phyloP scores from a whole-genome alignment of 106 monocot species.

The Dendrobium officinale region DNA sequence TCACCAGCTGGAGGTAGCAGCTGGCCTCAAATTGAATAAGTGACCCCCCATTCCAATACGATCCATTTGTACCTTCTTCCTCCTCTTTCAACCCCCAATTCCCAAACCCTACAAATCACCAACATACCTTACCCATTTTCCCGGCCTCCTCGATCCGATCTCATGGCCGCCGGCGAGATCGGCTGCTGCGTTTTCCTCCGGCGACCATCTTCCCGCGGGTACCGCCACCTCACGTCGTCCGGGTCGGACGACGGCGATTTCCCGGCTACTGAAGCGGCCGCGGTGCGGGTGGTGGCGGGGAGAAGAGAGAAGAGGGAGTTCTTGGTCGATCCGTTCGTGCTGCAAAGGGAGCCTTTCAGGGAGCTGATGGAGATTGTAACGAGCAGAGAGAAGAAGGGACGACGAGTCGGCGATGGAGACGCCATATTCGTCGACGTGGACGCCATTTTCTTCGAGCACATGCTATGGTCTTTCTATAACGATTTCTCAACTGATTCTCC shows the following conservation, averaged over 20 bases:
- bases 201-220: conserved; percentile 36
- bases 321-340: conserved; percentile 46
- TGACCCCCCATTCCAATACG: too few relatives aligned
- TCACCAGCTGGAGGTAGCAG: background rate
- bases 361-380: conserved; percentile 44
- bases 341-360: conserved; percentile 52
- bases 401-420: conserved; percentile 5
- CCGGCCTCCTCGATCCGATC: background rate
- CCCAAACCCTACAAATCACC: too few relatives aligned
- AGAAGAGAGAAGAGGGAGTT: conserved; percentile 70
- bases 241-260: conserved; percentile 7
- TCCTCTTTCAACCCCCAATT: too few relatives aligned
- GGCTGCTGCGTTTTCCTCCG: conserved; percentile 60
- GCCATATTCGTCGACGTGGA: conserved; percentile 63
- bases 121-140: background rate
- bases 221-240: conserved; percentile 26
- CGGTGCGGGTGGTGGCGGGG: conserved; percentile 63
- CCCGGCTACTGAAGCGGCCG: conserved; percentile 2
- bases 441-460: conserved; percentile 73
- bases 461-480: conserved; percentile 67
- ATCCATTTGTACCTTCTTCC: too few relatives aligned
- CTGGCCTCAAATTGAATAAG: background rate
- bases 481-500: conserved; percentile 18
- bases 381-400: conserved; percentile 8
- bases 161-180: background rate